Evolutionary conservation across 1,139 yeast species (phyloP).

Genomic region (Pichia sp.): DNA sequence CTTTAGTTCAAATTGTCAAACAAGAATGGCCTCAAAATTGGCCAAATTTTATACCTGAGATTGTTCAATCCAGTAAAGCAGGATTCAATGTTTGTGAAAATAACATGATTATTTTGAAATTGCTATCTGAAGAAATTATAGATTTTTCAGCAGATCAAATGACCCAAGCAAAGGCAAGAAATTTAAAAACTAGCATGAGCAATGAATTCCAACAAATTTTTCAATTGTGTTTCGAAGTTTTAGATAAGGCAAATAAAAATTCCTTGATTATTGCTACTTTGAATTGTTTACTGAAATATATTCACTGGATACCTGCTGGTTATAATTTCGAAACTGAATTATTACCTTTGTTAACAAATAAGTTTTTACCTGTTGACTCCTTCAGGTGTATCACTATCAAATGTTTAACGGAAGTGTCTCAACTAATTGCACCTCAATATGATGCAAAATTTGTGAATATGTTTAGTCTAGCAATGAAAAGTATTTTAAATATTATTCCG

Average conservation of each 20-base stretch:
- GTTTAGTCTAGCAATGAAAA: slow-evolving; percentile 71
- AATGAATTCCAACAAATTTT: slow-evolving; percentile 91
- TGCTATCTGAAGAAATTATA: slow-evolving; percentile 91
- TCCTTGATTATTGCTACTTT: slow-evolving; percentile 81
- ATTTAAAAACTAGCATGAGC: slow-evolving; percentile 76
- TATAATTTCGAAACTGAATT: slow-evolving; percentile 86
- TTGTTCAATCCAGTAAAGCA: slow-evolving; percentile 76
- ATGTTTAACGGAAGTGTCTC: slow-evolving; percentile 86
- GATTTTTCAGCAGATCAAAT: slow-evolving; percentile 91
- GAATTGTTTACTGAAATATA: slow-evolving; percentile 73
- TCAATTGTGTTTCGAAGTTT: slow-evolving; percentile 85
- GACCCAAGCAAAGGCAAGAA: slow-evolving; percentile 90
- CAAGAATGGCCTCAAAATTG: slow-evolving; percentile 99
- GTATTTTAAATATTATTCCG: slow-evolving; percentile 68
- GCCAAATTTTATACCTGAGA: slow-evolving; percentile 96
- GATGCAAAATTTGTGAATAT: slow-evolving; percentile 63
- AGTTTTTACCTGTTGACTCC: slow-evolving; percentile 72
- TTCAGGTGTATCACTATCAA: slow-evolving; percentile 82
- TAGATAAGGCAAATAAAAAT: slow-evolving; percentile 81
- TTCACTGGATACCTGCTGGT: slow-evolving; percentile 91
- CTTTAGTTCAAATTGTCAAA: slow-evolving; percentile 86
- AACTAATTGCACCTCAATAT: slow-evolving; percentile 54
- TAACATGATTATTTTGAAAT: slow-evolving; percentile 85
- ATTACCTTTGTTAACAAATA: slow-evolving; percentile 62
- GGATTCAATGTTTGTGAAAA: slow-evolving; percentile 94